Base-by-base conservation (phyloP, 192 early-diverging fungal species). In the Coemansia sp. region DNA sequence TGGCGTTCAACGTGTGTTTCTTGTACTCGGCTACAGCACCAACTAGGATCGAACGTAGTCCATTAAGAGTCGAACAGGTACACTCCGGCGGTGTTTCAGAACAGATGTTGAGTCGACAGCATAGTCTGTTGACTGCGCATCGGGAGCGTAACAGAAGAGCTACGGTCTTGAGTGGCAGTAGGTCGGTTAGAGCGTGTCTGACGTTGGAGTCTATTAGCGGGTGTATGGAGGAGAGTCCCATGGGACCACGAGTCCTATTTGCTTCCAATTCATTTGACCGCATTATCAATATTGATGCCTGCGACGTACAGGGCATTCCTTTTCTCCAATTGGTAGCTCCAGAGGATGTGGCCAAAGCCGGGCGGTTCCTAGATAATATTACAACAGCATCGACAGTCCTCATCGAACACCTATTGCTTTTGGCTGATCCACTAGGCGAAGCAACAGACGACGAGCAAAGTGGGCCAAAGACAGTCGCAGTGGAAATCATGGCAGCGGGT, bases 401-500 rank as follows among this genome's bases (percentile, higher is more conserved):
- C 11, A 13, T 68, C 13, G 67, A 69, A 7, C 51, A 40, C 0
- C 55, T 68, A 0, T 15, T 12, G 19, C 39, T 76, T 3, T 29
- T 20, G 5, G 24, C 24, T 22, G 27, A 65, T 29, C 59, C 46
- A 2, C 31, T 65, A 3, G 64, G 27, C 3, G 41, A 53, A 40
- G 2, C 12, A 7, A 7, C 29, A 3, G 10, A 29, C 2, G 55
- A 15, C 7, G 24, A 24, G 55, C 31, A 11, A 11, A 15, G 27
- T 6, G 44, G 17, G 17, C 19, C 46, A 1, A 13, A 15, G 13
- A 32, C 45, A 1, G 67, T 75, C 1, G 13, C 44, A 7, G 65
- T 76, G 0, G 78, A 81, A 64, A 56, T 76, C 13, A 65, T 81
- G 51, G 69, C 66, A 0, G 78, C 72, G 1, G 73, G 70, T 0